Evolutionary conservation across 805 yeast species (phyloP), one percentile per base, ranked within the genome.

Genomic region (Teunomyces cretensis): DNA sequence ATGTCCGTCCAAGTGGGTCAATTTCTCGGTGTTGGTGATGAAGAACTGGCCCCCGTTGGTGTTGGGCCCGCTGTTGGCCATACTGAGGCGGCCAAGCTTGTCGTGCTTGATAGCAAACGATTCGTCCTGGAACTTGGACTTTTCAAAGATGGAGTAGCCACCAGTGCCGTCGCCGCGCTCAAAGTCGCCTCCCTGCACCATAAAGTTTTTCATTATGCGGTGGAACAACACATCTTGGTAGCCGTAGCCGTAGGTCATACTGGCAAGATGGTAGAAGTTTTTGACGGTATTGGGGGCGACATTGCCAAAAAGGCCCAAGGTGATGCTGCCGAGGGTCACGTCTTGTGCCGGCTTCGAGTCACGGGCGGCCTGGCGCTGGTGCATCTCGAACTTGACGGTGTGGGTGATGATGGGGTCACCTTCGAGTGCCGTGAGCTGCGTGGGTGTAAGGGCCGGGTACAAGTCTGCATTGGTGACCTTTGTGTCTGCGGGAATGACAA

Each of bases 301-400:
- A 0, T 79, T 70, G 2, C 89, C 89, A 61, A 83, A 86, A 43
- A 86, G 57, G 0, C 84, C 91, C 13, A 86, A 57, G 9, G 75
- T 70, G 45, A 86, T 55, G 6, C 62, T 59, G 2, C 84, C 84
- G 6, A 74, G 28, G 3, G 6, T 9, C 39, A 12, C 13, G 19
- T 8, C 30, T 6, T 19, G 3, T 3, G 22, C 22, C 22, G 22
- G 22, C 22, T 19, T 19, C 6, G 22, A 19, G 39, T 15, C 54
- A 11, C 40, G 28, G 24, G 44, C 55, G 11, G 43, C 46, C 11
- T 36, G 55, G 5, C 55, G 65, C 28, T 68, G 69, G 22, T 63
- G 43, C 27, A 80, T 60, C 40, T 68, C 66, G 46, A 80, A 67
- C 12, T 53, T 51, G 3, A 80, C 76, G 30, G 63, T 60, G 54